Evolutionary conservation across 1,139 yeast species (phyloP).

Genomic region (Nakaseomyces nivariensis): DNA sequence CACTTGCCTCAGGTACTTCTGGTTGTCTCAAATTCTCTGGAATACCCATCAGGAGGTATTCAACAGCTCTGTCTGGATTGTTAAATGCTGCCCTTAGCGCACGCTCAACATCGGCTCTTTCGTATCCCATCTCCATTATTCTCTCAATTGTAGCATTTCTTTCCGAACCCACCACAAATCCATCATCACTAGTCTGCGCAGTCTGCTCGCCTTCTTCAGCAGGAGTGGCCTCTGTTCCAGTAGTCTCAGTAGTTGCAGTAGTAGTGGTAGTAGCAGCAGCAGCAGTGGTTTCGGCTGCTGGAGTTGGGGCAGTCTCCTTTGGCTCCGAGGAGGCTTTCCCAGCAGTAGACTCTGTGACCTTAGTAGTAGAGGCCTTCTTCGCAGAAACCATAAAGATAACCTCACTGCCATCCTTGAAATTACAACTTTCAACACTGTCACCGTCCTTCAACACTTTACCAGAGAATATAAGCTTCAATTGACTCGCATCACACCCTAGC

Average conservation of each 20-base stretch:
- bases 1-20: constrained; percentile 11
- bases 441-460: constrained; percentile 80
- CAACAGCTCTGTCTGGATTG: constrained; percentile 97
- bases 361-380: constrained; percentile 22
- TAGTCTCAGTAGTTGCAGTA: constrained; percentile 3
- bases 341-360: constrained; percentile 24
- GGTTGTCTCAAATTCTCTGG: constrained; percentile 51
- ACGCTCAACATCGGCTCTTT: constrained; percentile 73
- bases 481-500: constrained; percentile 61
- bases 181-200: constrained; percentile 21
- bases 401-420: constrained; percentile 82
- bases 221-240: constrained; percentile 26
- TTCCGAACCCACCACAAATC: constrained; percentile 26
- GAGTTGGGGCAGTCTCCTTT: constrained; percentile 23
- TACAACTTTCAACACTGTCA: constrained; percentile 59
- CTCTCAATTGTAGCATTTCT: constrained; percentile 44
- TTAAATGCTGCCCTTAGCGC: constrained; percentile 94
- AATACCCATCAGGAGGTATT: constrained; percentile 81
- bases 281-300: constrained; percentile 23
- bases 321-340: constrained; percentile 17
- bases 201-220: constrained; percentile 25
- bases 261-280: constrained; percentile 19
- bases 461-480: constrained; percentile 83
- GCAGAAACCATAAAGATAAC: constrained; percentile 80
- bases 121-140: constrained; percentile 95